Evolutionary conservation across 1,284 basidiomycete genomes (phyloP), one percentile per base, ranked within the genome.

Genomic region (Lignosus rhinocerotis): DNA sequence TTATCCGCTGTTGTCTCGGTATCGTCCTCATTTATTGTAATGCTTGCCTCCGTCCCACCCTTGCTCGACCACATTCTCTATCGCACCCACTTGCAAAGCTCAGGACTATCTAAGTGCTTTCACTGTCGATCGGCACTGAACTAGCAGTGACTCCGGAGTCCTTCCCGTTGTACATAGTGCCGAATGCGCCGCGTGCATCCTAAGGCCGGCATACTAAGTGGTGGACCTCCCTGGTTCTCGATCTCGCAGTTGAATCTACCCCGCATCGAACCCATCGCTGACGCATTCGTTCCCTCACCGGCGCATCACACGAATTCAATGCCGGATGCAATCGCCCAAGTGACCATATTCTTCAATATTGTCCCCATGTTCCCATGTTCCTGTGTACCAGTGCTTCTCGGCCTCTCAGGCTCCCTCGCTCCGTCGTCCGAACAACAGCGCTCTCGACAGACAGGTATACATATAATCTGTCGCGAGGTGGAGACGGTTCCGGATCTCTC

Each of bases 1-100:
- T 59, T 51, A 54, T 63, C 47, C 38, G 51, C 30, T 43, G 45
- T 51, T 51, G 36, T 51, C 41, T 55, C 55, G 56, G 57, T 52
- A 51, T 36, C 32, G 38, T 43, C 45, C 46, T 32, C 51, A 51
- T 55, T 33, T 41, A 51, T 53, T 48, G 46, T 55, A 52, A 58
- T 55, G 48, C 52, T 36, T 39, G n/a, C 52, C 45, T 50, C 41
- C 43, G 44, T 49, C 21, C 33, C 42, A 31, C 45, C 30, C 36
- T 39, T 9, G 30, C 31, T 42, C 8, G 12, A 16, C 47, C 39
- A 17, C 53, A 16, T 45, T 34, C 36, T 51, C 55, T 19, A 30
- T 25, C 34, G 46, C 21, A 25, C 21, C 30, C 17, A 25, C 52
- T 46, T 41, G 39, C 6, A 16, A 43, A 53, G 14, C 17, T 53